Percentiles rank a stretch among this genome's conserved stretches.
Conservation (phyloP, 371 early-diverging fungal species). For the Smittium culicis region DNA sequence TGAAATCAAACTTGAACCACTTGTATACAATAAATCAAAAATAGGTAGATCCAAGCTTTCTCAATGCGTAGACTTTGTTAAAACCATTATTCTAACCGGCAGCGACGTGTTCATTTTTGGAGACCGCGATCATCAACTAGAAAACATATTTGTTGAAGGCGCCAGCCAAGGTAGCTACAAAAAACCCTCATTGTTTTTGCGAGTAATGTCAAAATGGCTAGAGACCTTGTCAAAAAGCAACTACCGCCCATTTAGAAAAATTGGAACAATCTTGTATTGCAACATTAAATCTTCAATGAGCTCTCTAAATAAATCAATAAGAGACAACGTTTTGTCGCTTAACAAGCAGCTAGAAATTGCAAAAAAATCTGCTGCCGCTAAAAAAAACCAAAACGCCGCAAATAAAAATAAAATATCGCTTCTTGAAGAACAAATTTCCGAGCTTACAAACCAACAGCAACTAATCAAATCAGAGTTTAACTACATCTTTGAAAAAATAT, state of each 20-base stretch:
- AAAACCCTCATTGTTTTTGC: slow-evolving; percentile 32
- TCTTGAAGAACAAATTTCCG: slow-evolving; percentile 32
- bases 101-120: slow-evolving; percentile 46
- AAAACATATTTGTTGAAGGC: slow-evolving; percentile 12
- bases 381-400: slow-evolving; percentile 16
- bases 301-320: slow-evolving; percentile 39
- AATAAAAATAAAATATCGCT: too few relatives aligned
- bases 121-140: slow-evolving; percentile 16
- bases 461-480: slow-evolving; percentile 33
- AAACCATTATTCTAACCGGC: slow-evolving; percentile 41
- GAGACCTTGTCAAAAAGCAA: slow-evolving; percentile 45
- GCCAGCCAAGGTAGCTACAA: neutral
- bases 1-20: slow-evolving; percentile 35
- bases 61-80: slow-evolving; percentile 43
- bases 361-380: slow-evolving; percentile 11
- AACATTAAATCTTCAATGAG: slow-evolving; percentile 45
- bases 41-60: slow-evolving; percentile 40
- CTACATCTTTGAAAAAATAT: slow-evolving; percentile 60
- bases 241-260: slow-evolving; percentile 82
- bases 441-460: slow-evolving; percentile 29
- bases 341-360: slow-evolving; percentile 47
- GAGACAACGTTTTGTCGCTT: slow-evolving; percentile 41
- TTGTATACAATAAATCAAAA: slow-evolving; percentile 45
- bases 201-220: slow-evolving; percentile 39
- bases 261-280: slow-evolving; percentile 57